These are phyloP conservation scores for Arachnomyces sp. DNA, from an alignment of 2,329 filamentous ascomycete genomes.

Conservation along the genomic window DNA sequence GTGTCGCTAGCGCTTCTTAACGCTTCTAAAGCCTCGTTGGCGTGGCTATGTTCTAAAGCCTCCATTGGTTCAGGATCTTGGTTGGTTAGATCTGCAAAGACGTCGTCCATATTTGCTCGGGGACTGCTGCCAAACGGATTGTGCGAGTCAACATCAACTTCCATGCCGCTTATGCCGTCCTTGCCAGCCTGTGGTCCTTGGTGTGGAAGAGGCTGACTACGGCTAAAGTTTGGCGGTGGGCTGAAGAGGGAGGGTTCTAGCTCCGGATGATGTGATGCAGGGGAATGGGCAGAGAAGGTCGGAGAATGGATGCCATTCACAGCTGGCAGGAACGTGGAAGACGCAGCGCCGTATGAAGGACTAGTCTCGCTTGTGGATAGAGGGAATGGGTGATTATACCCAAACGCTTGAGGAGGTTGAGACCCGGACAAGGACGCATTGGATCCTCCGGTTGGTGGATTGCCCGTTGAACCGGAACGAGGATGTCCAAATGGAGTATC, in stretches of 20 bases:
- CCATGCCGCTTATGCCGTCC: slow-evolving; percentile 24
- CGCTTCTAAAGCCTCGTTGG: slow-evolving; percentile 39
- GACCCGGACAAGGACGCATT: slow-evolving; percentile 18
- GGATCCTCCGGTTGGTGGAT: slow-evolving; percentile 26
- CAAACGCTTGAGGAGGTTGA: slow-evolving; percentile 24
- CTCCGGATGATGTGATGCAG: slow-evolving; percentile 27
- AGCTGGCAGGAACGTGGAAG: slow-evolving; percentile 32
- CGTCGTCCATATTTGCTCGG: slow-evolving; percentile 34
- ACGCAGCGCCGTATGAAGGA: slow-evolving; percentile 28
- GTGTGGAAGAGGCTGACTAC: slow-evolving; percentile 20
- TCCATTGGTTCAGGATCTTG: slow-evolving; percentile 32
- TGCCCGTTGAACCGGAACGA: slow-evolving; percentile 23
- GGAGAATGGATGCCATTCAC: slow-evolving; percentile 24
- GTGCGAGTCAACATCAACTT: slow-evolving; percentile 24
- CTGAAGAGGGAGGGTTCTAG: slow-evolving; percentile 37
- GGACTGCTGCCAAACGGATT: slow-evolving; percentile 32
- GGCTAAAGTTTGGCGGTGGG: slow-evolving; percentile 28
- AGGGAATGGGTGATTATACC: slow-evolving; percentile 32
- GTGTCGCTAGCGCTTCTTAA: slow-evolving; percentile 32
- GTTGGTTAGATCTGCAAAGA: slow-evolving; percentile 42
- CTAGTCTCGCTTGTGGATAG: slow-evolving; percentile 29
- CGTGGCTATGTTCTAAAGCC: slow-evolving; percentile 39
- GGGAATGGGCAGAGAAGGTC: slow-evolving; percentile 33
- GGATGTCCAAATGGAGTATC: slow-evolving; percentile 22
- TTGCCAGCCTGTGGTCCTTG: slow-evolving; percentile 13